phyloP scores from a whole-genome alignment of 257 asterid genomes.

The Nicotiana obtusifolia region DNA sequence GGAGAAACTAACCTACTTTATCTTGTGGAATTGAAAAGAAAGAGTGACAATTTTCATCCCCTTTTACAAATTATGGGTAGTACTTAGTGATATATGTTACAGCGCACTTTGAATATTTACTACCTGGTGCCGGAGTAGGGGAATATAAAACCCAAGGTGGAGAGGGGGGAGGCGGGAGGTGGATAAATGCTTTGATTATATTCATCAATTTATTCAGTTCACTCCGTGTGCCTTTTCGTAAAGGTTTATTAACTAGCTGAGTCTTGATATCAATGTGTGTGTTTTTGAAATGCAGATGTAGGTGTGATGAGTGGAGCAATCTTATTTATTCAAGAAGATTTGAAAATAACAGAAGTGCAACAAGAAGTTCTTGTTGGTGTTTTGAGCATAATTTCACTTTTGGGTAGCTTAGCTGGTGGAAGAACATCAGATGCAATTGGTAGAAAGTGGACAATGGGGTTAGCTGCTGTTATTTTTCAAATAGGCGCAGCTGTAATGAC shows the following conservation, averaged over 20 bases:
- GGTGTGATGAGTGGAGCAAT: conserved; percentile 98
- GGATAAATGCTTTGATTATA: background rate
- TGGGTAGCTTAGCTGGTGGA: conserved; percentile 84
- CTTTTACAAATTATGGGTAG: background rate
- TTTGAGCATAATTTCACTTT: conserved; percentile 69
- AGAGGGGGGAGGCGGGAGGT: background rate
- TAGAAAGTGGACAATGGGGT: conserved; percentile 91
- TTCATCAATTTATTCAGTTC: background rate
- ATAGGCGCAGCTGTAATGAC: conserved; percentile 76
- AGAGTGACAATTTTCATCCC: background rate
- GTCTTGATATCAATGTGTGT: background rate
- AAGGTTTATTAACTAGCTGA: background rate
- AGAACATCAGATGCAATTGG: conserved; percentile 82
- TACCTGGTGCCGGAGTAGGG: background rate
- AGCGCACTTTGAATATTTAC: background rate
- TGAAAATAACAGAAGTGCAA: conserved; percentile 73
- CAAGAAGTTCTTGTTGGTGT: conserved; percentile 73
- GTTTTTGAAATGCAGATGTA: conserved; percentile 51
- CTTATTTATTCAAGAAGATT: conserved; percentile 70
- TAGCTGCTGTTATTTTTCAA: conserved; percentile 78
- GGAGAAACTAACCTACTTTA: background rate
- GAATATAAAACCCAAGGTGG: background rate
- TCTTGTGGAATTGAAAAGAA: background rate
- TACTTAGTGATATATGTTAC: background rate
- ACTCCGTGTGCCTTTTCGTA: background rate